Evolutionary conservation across 257 asterid genomes (phyloP).

Genomic region (Nicotiana tabacum): DNA sequence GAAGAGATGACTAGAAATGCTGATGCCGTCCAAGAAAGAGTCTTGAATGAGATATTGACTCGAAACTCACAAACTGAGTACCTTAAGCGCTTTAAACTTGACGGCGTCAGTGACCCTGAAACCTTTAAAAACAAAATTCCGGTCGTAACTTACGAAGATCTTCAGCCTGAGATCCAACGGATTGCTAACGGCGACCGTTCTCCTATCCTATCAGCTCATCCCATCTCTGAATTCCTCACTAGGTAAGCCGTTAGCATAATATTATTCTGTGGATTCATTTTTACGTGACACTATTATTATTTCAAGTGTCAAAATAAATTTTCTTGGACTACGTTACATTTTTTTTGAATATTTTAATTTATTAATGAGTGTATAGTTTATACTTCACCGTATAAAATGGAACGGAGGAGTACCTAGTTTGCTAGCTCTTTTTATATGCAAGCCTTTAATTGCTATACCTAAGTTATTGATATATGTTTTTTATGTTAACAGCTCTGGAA

Average conservation of each 20-base stretch:
- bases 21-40: conserved; percentile 66
- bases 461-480: not conserved
- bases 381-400: not conserved
- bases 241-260: conserved; percentile 34
- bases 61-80: conserved; percentile 77
- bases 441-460: not conserved
- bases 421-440: not conserved
- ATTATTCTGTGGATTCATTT: not conserved
- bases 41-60: conserved; percentile 54
- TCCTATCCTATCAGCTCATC: conserved; percentile 73
- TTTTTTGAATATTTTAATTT: too few relatives aligned
- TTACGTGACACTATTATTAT: not conserved
- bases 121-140: conserved; percentile 70
- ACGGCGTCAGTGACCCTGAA: conserved; percentile 60
- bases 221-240: conserved; percentile 93
- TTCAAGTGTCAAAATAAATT: too few relatives aligned
- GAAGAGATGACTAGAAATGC: conserved; percentile 87
- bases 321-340: too few relatives aligned
- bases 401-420: not conserved
- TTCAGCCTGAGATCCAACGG: conserved; percentile 78
- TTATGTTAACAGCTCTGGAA: conserved; percentile 49
- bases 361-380: too few relatives aligned
- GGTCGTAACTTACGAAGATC: conserved; percentile 82
- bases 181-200: conserved; percentile 92
- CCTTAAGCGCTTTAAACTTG: conserved; percentile 44